Evolutionary conservation across 495 filamentous ascomycete genomes (phyloP), one percentile per base, ranked within the genome.

Genomic region (Penicillium soppii): DNA sequence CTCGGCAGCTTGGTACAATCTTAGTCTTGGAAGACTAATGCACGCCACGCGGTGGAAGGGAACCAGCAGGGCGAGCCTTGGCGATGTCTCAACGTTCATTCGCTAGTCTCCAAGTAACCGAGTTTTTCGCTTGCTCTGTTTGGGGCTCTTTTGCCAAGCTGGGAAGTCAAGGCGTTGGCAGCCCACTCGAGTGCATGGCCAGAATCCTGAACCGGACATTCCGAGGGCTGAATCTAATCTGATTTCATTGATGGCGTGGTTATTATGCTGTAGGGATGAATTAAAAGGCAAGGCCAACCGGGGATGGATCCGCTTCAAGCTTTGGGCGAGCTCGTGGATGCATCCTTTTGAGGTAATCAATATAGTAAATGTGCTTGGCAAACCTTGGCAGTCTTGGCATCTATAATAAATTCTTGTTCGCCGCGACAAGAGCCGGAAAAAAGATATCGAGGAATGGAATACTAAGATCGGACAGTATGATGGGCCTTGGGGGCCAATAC

Each of bases 341-440:
- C 17, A 40, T 29, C 46, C 46, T 49, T 12, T 38, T 22, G 7
- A 13, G 46, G 46, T 1, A 49, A 49, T 40, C 16, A 29, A 30
- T 26, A 7, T 15, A 17, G 13, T 23, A 19, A 27, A 7, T 16
- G 46, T 21, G 43, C 35, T 48, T 48, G 46, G 46, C 46, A 29
- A 12, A 15, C 17, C 46, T 40, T 49, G 46, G 29, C 3, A 32
- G 13, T 12, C 46, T 40, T 48, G 45, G 45, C 45, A 27, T 20
- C 1, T 2, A 38, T 38, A 20, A 38, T 47, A 10, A 21, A 22
- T 22, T 25, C 12, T 2, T 26, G n/a, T 32, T 1, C 25, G 25
- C 35, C 35, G 45, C 46, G 46, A 32, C 46, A 49, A 49, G 21
- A 47, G 33, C 36, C 36, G 43, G 20, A 36, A 46, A 35, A 23